Percentiles rank a stretch among this genome's conserved stretches.
Conservation (phyloP, 2,329 filamentous ascomycete genomes). For the Penicillium sp. region DNA sequence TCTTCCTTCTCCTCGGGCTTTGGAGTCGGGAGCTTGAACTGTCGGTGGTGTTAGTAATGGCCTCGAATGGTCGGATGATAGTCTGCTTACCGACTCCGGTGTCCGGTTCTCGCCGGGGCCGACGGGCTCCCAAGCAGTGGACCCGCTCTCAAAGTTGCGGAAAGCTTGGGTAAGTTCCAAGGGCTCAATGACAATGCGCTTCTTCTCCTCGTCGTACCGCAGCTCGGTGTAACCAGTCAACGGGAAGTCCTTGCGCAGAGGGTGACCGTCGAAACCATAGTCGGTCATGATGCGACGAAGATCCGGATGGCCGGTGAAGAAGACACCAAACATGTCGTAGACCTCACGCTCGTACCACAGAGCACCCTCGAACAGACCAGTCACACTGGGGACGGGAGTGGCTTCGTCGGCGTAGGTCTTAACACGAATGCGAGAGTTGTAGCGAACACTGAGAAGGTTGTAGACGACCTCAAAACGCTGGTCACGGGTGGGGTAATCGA, state of each 20-base stretch:
- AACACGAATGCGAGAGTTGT: slow-evolving; percentile 93
- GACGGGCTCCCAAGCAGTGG: slow-evolving; percentile 64
- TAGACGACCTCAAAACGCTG: slow-evolving; percentile 98
- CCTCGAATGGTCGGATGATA: background rate
- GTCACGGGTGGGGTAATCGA: slow-evolving; percentile 91
- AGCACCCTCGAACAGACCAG: slow-evolving; percentile 81
- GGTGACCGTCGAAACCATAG: slow-evolving; percentile 97
- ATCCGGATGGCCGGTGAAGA: slow-evolving; percentile 93
- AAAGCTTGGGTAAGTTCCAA: slow-evolving; percentile 97
- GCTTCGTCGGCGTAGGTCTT: slow-evolving; percentile 99
- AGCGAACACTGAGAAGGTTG: slow-evolving; percentile 89
- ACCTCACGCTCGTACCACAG: slow-evolving; percentile 99
- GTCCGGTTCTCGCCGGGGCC: slow-evolving; percentile 68
- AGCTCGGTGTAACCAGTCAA: slow-evolving; percentile 97
- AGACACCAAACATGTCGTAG: slow-evolving; percentile 95
- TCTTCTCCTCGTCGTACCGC: slow-evolving; percentile 98
- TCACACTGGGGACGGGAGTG: slow-evolving; percentile 84
- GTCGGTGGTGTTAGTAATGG: slow-evolving; percentile 4
- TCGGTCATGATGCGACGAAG: slow-evolving; percentile 98
- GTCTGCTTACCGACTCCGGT: slow-evolving; percentile 59
- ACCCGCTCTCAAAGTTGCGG: slow-evolving; percentile 93
- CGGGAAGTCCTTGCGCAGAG: slow-evolving; percentile 94
- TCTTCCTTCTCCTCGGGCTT: slow-evolving; percentile 91
- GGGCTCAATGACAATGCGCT: slow-evolving; percentile 96
- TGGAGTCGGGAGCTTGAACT: slow-evolving; percentile 90